Conservation (phyloP, 192 early-diverging fungal genomes). For the Lobosporangium transversale region DNA sequence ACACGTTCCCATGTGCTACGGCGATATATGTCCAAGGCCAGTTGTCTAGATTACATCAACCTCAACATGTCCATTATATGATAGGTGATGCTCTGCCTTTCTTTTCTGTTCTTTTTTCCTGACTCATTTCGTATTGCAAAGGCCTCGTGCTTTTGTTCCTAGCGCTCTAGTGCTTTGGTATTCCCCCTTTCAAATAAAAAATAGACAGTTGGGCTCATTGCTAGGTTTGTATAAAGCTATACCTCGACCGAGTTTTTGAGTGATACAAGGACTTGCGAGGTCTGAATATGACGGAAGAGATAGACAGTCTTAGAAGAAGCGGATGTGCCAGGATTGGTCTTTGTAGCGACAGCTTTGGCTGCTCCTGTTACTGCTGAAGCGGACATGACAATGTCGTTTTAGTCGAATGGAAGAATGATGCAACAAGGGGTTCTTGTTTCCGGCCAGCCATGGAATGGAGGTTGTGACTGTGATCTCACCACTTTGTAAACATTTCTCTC, state of each 20-base stretch:
- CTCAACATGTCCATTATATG: no score
- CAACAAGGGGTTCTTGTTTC: neutral
- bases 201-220: no score
- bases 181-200: no score
- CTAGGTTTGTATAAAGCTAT: neutral
- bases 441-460: neutral
- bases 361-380: conserved; percentile 40
- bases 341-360: conserved; percentile 27
- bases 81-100: no score
- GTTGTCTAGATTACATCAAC: no score
- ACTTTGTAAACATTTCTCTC: neutral
- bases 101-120: no score
- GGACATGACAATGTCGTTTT: conserved; percentile 22
- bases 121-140: no score
- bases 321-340: neutral
- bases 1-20: no score
- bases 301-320: conserved; percentile 48
- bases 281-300: conserved; percentile 65
- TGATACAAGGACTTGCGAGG: conserved; percentile 62
- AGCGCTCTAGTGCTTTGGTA: no score
- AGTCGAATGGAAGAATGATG: no score
- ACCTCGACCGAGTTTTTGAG: conserved; percentile 59
- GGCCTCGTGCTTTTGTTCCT: no score
- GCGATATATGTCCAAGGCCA: no score
- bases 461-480: neutral